Evolutionary conservation across 1,139 yeast genomes (phyloP).

Genomic region (Schizosaccharomyces versatilis): DNA sequence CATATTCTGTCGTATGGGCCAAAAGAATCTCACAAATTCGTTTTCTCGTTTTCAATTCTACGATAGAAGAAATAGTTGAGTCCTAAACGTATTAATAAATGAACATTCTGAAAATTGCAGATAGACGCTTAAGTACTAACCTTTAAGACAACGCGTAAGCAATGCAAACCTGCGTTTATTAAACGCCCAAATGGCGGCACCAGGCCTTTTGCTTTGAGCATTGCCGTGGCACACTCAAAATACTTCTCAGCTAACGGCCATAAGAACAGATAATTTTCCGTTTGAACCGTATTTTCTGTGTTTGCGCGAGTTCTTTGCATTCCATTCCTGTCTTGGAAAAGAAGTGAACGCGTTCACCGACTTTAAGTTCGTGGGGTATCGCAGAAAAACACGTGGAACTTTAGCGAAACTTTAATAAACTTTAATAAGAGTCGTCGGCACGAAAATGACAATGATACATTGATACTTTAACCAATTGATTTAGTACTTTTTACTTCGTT

Average conservation of each 20-base stretch:
- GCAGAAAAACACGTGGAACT: not conserved
- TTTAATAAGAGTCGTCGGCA: not conserved
- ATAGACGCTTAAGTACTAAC: not conserved
- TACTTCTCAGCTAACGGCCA: conserved; percentile 1
- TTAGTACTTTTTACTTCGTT: not conserved
- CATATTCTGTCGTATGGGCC: not conserved
- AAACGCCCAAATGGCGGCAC: not conserved
- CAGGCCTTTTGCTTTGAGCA: not conserved
- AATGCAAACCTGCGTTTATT: not conserved
- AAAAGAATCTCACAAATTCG: not conserved
- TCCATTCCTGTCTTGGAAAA: too few relatives aligned
- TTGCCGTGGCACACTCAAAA: not conserved
- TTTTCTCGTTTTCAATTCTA: not conserved
- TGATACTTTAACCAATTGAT: not conserved
- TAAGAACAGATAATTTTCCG: not conserved
- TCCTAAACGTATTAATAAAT: not conserved
- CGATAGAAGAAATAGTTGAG: not conserved
- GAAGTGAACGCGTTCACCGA: too few relatives aligned
- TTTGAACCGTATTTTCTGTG: too few relatives aligned
- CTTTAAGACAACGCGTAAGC: not conserved
- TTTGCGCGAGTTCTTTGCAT: too few relatives aligned
- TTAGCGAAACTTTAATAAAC: not conserved
- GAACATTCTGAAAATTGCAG: not conserved
- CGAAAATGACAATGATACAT: not conserved
- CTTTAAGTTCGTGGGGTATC: too few relatives aligned